Evolutionary conservation across 2,329 filamentous ascomycete species (phyloP).

Genomic region (Seiridium cupressi): DNA sequence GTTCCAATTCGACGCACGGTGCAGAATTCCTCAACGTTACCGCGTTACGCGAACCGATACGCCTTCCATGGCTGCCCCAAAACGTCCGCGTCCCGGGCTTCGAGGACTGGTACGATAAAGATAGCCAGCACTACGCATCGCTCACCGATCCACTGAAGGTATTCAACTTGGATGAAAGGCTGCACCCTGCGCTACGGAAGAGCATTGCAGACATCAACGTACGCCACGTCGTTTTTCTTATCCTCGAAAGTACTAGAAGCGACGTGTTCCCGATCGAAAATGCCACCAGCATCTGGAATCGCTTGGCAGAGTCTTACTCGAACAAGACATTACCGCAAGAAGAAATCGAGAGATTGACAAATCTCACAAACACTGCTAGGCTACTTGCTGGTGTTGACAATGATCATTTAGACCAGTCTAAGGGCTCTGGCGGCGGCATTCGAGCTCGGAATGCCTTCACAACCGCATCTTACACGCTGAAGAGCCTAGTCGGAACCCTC

Average conservation of each 20-base stretch:
- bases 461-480: neutral
- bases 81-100: neutral
- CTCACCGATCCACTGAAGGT: neutral
- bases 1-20: neutral
- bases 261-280: neutral
- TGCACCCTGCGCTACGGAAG: neutral
- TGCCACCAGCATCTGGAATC: neutral
- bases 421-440: neutral
- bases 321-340: neutral
- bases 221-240: neutral
- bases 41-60: neutral
- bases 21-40: neutral
- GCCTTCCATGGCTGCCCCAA: neutral
- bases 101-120: neutral
- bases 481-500: neutral
- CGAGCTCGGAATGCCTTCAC: neutral
- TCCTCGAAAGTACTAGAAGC: neutral
- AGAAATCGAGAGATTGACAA: neutral
- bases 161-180: neutral
- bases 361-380: neutral
- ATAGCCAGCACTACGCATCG: neutral
- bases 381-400: neutral
- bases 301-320: neutral
- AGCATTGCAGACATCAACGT: neutral
- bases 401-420: neutral